A percentile compares a stretch with the other conserved stretches of the same genome.
phyloP scores from a whole-genome alignment of 257 asterid species.

The Penstemon eatonii region DNA sequence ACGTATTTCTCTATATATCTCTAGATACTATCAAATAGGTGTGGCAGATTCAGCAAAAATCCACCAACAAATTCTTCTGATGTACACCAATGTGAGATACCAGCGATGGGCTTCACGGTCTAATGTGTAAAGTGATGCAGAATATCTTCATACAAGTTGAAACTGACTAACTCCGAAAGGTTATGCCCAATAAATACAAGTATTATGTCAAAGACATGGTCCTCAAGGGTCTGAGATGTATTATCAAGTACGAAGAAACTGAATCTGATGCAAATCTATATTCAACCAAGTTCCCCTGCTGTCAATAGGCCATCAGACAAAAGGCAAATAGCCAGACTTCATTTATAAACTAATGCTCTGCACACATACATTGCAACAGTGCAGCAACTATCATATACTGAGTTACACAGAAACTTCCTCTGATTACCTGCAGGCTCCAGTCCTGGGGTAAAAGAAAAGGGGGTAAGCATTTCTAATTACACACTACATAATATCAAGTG shows the following conservation, averaged over 20 bases:
- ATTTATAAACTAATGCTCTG: conserved; percentile 26
- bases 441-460: conserved; percentile 31
- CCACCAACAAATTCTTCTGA: conserved; percentile 47
- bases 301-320: conserved; percentile 28
- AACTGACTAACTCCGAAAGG: conserved; percentile 24
- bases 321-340: conserved; percentile 12
- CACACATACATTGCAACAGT: conserved; percentile 37
- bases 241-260: conserved; percentile 7
- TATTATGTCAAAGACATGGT: conserved; percentile 35
- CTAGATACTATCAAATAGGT: conserved; percentile 35
- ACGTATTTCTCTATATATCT: conserved; percentile 18
- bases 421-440: conserved; percentile 38
- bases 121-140: conserved; percentile 38
- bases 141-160: conserved; percentile 43
- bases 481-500: conserved; percentile 14
- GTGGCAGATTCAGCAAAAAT: conserved; percentile 53
- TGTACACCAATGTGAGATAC: conserved; percentile 35
- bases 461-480: conserved; percentile 17
- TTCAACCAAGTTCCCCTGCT: conserved; percentile 37
- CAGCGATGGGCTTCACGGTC: conserved; percentile 48
- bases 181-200: conserved; percentile 35
- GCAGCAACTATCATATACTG: conserved; percentile 37
- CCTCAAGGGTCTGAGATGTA: conserved; percentile 32
- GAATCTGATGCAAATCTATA: conserved; percentile 34
- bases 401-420: conserved; percentile 34